Evolutionary conservation across 805 yeast species (phyloP).

Genomic region (Priceomyces haplophilus): DNA sequence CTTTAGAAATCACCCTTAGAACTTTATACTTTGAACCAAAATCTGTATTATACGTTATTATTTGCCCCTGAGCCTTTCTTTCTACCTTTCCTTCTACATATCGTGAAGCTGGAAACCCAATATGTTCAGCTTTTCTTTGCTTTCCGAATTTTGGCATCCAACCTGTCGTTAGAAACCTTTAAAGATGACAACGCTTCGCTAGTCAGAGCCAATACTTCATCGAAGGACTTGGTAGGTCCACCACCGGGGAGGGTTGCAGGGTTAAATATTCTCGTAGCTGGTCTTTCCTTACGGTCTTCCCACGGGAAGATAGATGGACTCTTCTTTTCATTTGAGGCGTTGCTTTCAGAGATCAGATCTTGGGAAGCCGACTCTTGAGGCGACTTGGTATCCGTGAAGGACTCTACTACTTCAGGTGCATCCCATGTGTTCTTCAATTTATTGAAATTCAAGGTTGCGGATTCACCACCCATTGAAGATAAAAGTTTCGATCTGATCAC

Average conservation of each 20-base stretch:
- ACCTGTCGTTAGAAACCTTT: conserved; percentile 9
- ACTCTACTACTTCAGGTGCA: neutral
- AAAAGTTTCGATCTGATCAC: conserved; percentile 14
- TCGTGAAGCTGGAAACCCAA: neutral
- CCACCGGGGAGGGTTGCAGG: conserved; percentile 1
- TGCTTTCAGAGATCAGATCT: no score
- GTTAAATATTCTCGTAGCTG: conserved; percentile 26
- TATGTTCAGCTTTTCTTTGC: neutral
- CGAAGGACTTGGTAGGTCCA: neutral
- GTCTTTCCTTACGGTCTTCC: conserved; percentile 22
- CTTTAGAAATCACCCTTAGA: no score
- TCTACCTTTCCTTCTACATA: no score
- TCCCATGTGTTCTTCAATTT: conserved; percentile 24
- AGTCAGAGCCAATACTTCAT: conserved; percentile 4
- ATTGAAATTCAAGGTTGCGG: conserved; percentile 17
- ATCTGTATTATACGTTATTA: no score
- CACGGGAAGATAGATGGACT: conserved; percentile 25
- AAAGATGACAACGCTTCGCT: neutral
- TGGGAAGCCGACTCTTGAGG: neutral
- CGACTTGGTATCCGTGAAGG: conserved; percentile 1
- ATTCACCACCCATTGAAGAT: conserved; percentile 17
- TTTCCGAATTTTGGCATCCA: conserved; percentile 8
- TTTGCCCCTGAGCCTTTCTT: neutral
- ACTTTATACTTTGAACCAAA: no score
- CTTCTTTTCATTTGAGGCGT: no score